phyloP scores from a whole-genome alignment of 371 early-diverging fungal species.

The Saksenaea vasiformis region DNA sequence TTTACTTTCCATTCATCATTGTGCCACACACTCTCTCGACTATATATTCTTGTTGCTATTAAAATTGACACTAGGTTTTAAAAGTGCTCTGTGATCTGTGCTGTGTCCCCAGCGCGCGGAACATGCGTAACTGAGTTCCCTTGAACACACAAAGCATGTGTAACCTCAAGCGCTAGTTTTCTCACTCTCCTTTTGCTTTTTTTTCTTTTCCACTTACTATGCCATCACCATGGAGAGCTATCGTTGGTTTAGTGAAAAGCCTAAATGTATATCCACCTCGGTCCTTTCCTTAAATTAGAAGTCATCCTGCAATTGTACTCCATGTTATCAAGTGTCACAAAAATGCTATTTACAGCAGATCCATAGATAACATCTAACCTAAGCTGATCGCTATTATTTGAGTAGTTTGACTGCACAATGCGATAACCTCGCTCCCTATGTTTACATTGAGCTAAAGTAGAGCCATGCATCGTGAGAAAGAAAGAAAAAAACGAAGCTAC shows the following conservation, averaged over 20 bases:
- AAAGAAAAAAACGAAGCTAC: no score
- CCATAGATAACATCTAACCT: no score
- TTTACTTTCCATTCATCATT: no score
- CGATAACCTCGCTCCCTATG: no score
- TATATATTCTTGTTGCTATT: no score
- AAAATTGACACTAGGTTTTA: no score
- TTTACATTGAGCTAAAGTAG: no score
- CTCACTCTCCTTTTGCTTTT: neutral
- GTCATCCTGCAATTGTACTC: neutral
- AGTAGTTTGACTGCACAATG: no score
- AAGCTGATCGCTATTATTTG: no score
- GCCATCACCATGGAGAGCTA: neutral
- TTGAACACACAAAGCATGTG: neutral
- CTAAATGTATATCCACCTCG: neutral
- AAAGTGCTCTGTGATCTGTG: neutral
- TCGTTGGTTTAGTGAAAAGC: neutral
- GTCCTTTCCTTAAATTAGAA: neutral
- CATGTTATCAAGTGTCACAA: neutral
- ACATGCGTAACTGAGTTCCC: neutral
- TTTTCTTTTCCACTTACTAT: neutral
- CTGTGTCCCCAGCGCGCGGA: constrained; percentile 1
- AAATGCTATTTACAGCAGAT: no score
- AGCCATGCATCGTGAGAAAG: no score
- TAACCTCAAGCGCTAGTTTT: neutral
- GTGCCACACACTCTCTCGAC: no score